Evolutionary conservation across 2,329 filamentous ascomycete genomes (phyloP), one percentile per base, ranked within the genome.

Genomic region (Thielaviopsis punctulata): DNA sequence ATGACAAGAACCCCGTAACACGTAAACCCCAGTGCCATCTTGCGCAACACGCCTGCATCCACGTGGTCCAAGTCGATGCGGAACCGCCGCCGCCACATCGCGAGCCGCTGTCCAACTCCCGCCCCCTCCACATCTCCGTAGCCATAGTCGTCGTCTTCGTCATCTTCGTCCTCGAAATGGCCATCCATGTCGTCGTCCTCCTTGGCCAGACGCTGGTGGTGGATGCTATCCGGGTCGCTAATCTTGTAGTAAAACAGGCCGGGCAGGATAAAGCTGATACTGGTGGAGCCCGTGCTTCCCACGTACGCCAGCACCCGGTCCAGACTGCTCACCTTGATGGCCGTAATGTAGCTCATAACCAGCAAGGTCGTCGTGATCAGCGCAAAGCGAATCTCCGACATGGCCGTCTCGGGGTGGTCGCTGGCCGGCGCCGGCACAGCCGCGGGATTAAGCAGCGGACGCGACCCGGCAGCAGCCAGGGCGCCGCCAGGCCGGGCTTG

Each of bases 231-330:
- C 0, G 92, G 92, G 22, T 86, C 80, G 12, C 87, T 93, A 55
- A 98, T 96, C 67, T 96, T 96, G 69, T 96, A 98, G 67, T 96
- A 98, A 66, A 98, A 98, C 3, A 98, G 68, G 0, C 92, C 92
- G 0, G 92, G 92, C 0, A 98, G 74, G 58, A 98, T 96, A 64
- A 98, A 98, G 56, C 86, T 94, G 60, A 98, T 98, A 56, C 86
- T 87, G 0, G 92, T 98, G 49, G 84, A 90, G 51, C 92, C 92
- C 0, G 92, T 98, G 60, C 84, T 88, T 36, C 92, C 92, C 10
- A 98, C 92, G 59, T 95, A 98, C 0, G 92, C 90, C 0, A 98
- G 75, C 1, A 98, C 89, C 46, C 86, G 83, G 63, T 95, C 89
- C 2, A 98, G 75, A 12, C 84, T 92, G 19, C 80, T 85, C 2